These are phyloP conservation scores for Helianthus annuus DNA, from an alignment of 129 eudicot species.

Conservation along the genomic window HanXRQr2.0-SUNRISE NC_035444.2:5363833-5364332, in stretches of 20 bases:
- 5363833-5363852: neutral
- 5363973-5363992: slow-evolving; percentile 31
- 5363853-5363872: neutral
- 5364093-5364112: slow-evolving; percentile 11
- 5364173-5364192: slow-evolving; percentile 21
- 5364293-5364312: slow-evolving; percentile 14
- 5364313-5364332: neutral
- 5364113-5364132: slow-evolving; percentile 31
- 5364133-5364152: neutral
- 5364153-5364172: neutral
- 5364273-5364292: slow-evolving; percentile 21
- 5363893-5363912: slow-evolving; percentile 46
- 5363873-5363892: slow-evolving; percentile 9
- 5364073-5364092: slow-evolving; percentile 14
- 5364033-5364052: neutral
- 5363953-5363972: slow-evolving; percentile 50
- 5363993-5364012: slow-evolving; percentile 26
- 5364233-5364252: no score
- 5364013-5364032: neutral
- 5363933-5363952: slow-evolving; percentile 51
- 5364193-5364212: neutral
- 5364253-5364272: neutral
- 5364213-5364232: no score
- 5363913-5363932: slow-evolving; percentile 41
- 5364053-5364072: slow-evolving; percentile 22